Percentiles rank a stretch among this genome's conserved stretches.
Conservation (phyloP, 108 stramenopile genomes). For the Discostella stelligeroides region DNA sequence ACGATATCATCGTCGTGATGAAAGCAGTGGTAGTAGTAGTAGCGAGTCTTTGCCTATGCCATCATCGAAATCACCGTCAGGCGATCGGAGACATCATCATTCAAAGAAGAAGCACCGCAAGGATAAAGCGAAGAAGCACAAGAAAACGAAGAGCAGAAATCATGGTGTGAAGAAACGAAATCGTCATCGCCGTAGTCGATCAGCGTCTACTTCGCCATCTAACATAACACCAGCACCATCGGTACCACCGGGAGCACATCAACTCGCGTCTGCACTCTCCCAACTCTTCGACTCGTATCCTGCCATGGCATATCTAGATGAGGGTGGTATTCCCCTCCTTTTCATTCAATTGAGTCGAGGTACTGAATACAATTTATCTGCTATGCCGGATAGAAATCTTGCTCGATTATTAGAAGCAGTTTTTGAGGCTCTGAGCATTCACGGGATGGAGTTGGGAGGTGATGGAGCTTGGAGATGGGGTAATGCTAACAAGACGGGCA, state of each 20-base stretch:
- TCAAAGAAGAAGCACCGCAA: conserved; percentile 30
- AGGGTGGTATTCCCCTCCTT: conserved; percentile 47
- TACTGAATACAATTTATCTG: conserved; percentile 47
- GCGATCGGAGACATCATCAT: conserved; percentile 13
- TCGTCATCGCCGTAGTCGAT: conserved; percentile 12
- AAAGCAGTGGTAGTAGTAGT: conserved; percentile 11
- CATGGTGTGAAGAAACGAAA: conserved; percentile 26
- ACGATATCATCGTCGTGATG: conserved; percentile 17
- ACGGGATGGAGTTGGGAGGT: conserved; percentile 39
- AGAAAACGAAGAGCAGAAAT: conserved; percentile 37
- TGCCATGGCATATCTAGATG: conserved; percentile 43
- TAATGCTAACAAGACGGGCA: conserved; percentile 2
- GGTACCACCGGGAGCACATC: conserved; percentile 46
- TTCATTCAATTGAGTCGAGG: conserved; percentile 41
- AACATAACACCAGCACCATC: conserved; percentile 21
- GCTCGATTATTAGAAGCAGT: conserved; percentile 41
- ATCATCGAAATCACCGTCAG: conserved; percentile 27
- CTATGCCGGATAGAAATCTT: conserved; percentile 47
- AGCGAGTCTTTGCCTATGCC: conserved; percentile 11
- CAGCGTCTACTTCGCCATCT: conserved; percentile 13
- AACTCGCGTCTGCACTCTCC: conserved; percentile 41
- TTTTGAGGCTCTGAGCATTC: conserved; percentile 28
- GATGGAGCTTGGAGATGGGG: conserved; percentile 45
- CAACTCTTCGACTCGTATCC: conserved; percentile 41
- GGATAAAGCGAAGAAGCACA: conserved; percentile 31